These are phyloP conservation scores for Aphanomyces invadans DNA, from an alignment of 352 stramenopile species.

Conservation along the genomic window DNA sequence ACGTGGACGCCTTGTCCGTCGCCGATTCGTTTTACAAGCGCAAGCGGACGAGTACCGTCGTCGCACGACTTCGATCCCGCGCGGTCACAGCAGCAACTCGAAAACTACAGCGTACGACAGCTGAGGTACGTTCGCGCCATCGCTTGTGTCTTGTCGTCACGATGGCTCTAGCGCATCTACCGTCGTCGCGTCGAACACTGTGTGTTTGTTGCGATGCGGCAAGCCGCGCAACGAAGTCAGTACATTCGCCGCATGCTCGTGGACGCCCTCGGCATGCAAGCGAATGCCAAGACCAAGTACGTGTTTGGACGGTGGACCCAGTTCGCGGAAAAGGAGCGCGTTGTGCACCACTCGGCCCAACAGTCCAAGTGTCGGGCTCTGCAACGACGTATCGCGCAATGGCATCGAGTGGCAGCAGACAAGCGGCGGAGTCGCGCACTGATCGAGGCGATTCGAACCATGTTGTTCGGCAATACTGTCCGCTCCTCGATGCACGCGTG, in stretches of 20 bases:
- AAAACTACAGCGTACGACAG: background rate
- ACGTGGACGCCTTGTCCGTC: background rate
- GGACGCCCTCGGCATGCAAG: background rate
- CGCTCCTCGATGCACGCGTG: background rate
- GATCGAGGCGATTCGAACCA: background rate
- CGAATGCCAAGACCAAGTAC: background rate
- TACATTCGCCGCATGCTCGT: slow-evolving; percentile 1
- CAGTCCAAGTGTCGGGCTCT: background rate
- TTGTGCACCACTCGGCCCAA: background rate
- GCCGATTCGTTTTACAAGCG: slow-evolving; percentile 4
- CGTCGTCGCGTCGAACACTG: background rate
- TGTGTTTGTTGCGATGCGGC: background rate
- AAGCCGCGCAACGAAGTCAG: background rate
- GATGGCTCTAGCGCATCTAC: background rate
- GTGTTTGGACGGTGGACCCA: background rate
- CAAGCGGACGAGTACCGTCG: background rate
- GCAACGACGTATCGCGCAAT: background rate
- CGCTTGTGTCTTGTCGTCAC: background rate
- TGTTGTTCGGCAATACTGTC: background rate
- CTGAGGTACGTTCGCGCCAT: background rate
- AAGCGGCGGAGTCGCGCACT: background rate
- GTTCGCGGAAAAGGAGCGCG: background rate
- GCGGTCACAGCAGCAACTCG: background rate
- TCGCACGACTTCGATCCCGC: background rate
- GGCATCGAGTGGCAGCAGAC: background rate